A percentile compares a stretch with the other conserved stretches of the same genome.
phyloP scores from a whole-genome alignment of 2,329 filamentous ascomycete genomes.

The Arthrinium phaeospermum region DNA sequence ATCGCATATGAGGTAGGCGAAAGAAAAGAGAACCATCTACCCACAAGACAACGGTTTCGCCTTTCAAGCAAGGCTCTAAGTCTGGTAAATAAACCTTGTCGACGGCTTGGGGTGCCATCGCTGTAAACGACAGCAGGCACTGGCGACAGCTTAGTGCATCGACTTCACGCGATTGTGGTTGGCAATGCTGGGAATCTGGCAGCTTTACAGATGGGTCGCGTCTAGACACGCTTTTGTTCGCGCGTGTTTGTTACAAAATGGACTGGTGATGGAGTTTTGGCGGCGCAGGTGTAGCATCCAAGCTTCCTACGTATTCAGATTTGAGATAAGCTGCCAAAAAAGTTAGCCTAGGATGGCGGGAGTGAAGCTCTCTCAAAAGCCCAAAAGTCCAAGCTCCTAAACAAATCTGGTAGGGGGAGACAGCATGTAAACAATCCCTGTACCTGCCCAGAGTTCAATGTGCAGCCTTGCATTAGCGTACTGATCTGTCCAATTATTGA shows the following conservation, averaged over 20 bases:
- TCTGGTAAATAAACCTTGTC: constrained; percentile 81
- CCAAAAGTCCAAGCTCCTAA: constrained; percentile 16
- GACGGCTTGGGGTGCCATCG: constrained; percentile 71
- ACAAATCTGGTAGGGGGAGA: not conserved
- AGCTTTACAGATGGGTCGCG: constrained; percentile 8
- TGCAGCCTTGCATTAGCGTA: not conserved
- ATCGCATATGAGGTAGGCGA: not conserved
- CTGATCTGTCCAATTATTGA: not conserved
- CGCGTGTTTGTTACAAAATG: not conserved
- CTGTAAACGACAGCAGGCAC: constrained; percentile 56
- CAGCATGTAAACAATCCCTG: constrained; percentile 14
- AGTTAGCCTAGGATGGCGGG: constrained; percentile 4
- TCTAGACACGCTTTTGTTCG: constrained; percentile 2
- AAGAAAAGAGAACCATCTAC: constrained; percentile 35
- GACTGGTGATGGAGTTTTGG: constrained; percentile 6
- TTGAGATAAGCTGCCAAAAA: constrained; percentile 13
- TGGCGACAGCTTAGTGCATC: constrained; percentile 36
- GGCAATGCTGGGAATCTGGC: not conserved
- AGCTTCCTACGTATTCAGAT: not conserved
- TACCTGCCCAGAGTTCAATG: not conserved
- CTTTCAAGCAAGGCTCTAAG: constrained; percentile 82
- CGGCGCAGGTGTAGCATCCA: constrained; percentile 1
- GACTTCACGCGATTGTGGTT: constrained; percentile 36
- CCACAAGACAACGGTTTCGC: constrained; percentile 81
- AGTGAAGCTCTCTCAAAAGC: constrained; percentile 15